Evolutionary conservation across 2,329 filamentous ascomycete genomes (phyloP), one percentile per base, ranked within the genome.

Genomic region (Fusarium sp.): DNA sequence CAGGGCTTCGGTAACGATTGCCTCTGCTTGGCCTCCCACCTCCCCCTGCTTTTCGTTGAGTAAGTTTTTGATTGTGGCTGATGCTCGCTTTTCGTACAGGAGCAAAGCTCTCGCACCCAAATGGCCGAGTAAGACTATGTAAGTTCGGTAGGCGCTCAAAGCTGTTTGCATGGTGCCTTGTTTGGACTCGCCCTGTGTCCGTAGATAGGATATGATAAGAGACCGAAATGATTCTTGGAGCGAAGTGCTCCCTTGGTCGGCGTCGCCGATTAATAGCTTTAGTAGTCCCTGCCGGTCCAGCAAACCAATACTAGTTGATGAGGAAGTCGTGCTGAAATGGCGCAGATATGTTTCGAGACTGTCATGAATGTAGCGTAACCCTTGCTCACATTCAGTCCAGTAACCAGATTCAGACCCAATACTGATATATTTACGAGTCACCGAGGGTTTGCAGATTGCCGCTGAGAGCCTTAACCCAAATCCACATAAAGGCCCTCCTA

Each of bases 381-480:
- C 50, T 37, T 69, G 50, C n/a, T 50, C 28, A 10, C 35, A 56
- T 19, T 15, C 14, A 5, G 47, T 41, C 70, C 71, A 74, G 20
- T 65, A 41, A 3, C 53, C 44, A 35, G 56, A 15, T n/a, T 61
- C 43, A 43, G 70, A 68, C 10, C 73, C 73, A 20, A 67, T 69
- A 14, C 60, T 39, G 7, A 78, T 49, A 67, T 76, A 78, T 45
- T 67, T 62, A 30, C 66, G 63, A 19, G 67, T 65, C 24, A 69
- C 73, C 20, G 68, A 58, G 28, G 73, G 56, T 17, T 70, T 65
- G 44, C 68, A 71, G 19, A 73, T 60, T 30, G 72, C 58, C 28
- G 76, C 76, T 22, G 79, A 78, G 37, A 78, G 59, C 48, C 58
- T 65, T 49, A 80, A 59, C 2, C 72, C 78, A 30, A 77, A 56